Base-by-base conservation (phyloP, 179 eudicot genomes). In the Patellifolia procumbens region DNA sequence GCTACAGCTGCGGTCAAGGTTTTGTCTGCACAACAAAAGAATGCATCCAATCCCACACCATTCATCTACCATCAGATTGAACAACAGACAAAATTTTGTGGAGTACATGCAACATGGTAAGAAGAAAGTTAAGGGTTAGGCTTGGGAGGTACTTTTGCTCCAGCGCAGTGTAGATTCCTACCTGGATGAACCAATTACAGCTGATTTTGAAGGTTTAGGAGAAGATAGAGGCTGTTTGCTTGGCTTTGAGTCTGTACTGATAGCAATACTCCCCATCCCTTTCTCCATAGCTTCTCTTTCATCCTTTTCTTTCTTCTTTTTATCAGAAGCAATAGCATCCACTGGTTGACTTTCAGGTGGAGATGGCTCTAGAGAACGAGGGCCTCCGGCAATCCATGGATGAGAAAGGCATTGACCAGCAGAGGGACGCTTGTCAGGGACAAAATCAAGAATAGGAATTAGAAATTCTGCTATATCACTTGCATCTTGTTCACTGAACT, bases 341-440 rank as follows among this genome's bases (percentile, higher is more conserved):
- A 39, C 78, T 26, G 72, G 78, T 46, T 84, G 80, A 37, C 71
- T 49, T 62, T 51, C 46, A 74, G 73, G 71, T 20, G 72, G 24
- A 65, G 90, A 49, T 61, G 92, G 83, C 39, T 81, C 79, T 13
- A 81, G 32, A 59, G 79, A 79, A 35, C 61, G 81, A 32, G 89
- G 89, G 29, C 91, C 86, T 42, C 73, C 75, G 28, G 82, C 85
- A 15, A 94, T 59, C 97, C 97, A 94, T 43, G 96, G 91, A 82
- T 92, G 98, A 74, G 61, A 65, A 80, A 94, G 92, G 76, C 91
- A 91, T 75, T 91, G 90, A 59, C 86, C 91, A 24, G 98, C 96
- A 19, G 92, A 86, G n/a, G 92, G 96, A 71, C 98, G 87, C 79
- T 94, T 94, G 31, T 92, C 98, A 0, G 98, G 97, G 76, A 88